Conservation (phyloP, 192 early-diverging fungal genomes). For the Gorgonomyces haynaldii region DNA sequence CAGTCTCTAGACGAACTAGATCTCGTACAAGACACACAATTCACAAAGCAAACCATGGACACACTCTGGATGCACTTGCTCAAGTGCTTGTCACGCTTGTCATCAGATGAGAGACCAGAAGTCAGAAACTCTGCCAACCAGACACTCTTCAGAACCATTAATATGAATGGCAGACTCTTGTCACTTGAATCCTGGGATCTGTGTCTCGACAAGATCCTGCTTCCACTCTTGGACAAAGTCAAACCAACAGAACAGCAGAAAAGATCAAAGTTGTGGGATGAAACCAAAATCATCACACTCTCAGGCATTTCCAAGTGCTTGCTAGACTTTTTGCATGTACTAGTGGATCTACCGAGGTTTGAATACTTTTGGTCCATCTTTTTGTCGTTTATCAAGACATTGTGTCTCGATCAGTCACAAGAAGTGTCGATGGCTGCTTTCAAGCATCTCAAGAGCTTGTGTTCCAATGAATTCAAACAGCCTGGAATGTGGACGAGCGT, state of each 20-base stretch:
- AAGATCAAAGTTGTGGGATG: slow-evolving; percentile 71
- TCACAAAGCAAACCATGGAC: slow-evolving; percentile 32
- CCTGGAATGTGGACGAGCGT: slow-evolving; percentile 12
- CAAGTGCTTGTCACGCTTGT: slow-evolving; percentile 65
- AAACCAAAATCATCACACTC: slow-evolving; percentile 68
- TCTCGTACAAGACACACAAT: not conserved
- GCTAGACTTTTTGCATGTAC: slow-evolving; percentile 48
- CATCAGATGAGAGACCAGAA: slow-evolving; percentile 75
- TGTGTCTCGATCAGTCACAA: slow-evolving; percentile 50
- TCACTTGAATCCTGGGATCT: slow-evolving; percentile 66
- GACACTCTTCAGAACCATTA: slow-evolving; percentile 86
- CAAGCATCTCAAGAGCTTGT: slow-evolving; percentile 58
- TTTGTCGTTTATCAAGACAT: slow-evolving; percentile 61
- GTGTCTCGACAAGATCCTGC: slow-evolving; percentile 74
- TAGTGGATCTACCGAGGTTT: slow-evolving; percentile 52
- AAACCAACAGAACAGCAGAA: slow-evolving; percentile 19
- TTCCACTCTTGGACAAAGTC: slow-evolving; percentile 67
- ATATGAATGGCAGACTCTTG: slow-evolving; percentile 71
- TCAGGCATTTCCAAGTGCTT: slow-evolving; percentile 59
- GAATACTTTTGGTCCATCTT: slow-evolving; percentile 57
- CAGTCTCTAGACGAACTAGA: slow-evolving; percentile 6
- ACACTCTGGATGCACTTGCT: slow-evolving; percentile 86
- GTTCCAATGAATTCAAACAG: no score
- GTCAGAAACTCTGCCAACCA: slow-evolving; percentile 91
- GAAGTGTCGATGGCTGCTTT: slow-evolving; percentile 69